These are phyloP conservation scores for Coemansia sp. DNA, from an alignment of 371 early-diverging fungal genomes.

Conservation along the genomic window DNA sequence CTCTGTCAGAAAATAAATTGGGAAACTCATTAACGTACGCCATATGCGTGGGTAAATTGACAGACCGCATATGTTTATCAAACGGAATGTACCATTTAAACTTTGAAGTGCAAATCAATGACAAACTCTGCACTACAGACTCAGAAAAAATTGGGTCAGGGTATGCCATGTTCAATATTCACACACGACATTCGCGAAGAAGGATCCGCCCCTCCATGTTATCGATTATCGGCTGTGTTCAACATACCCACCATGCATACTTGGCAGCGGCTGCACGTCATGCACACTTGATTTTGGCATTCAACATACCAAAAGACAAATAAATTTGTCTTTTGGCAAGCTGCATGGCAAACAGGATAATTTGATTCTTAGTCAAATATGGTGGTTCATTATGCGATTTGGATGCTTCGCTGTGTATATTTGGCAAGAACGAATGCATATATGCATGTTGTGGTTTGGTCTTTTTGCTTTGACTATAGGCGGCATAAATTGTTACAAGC, in stretches of 20 bases:
- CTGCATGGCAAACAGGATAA: neutral
- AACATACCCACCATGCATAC: neutral
- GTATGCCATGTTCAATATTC: neutral
- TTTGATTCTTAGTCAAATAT: neutral
- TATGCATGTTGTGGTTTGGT: conserved; percentile 4
- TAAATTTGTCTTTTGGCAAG: conserved; percentile 1
- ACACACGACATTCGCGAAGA: conserved; percentile 2
- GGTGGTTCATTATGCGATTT: neutral
- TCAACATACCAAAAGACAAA: neutral
- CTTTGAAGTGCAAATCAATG: neutral
- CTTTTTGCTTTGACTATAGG: conserved; percentile 12
- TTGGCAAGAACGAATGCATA: conserved; percentile 5
- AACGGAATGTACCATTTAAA: neutral
- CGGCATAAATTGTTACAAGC: conserved; percentile 2
- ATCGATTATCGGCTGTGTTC: neutral
- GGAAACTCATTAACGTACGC: neutral
- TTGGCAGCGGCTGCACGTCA: conserved; percentile 1
- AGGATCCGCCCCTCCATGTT: neutral
- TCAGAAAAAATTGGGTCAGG: neutral
- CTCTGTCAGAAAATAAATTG: conserved; percentile 6
- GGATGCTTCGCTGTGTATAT: neutral
- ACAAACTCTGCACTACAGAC: neutral
- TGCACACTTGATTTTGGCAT: conserved; percentile 1
- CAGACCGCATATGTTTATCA: neutral
- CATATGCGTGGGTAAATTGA: neutral